These are phyloP conservation scores for Westerdykella ornata DNA, from an alignment of 2,329 filamentous ascomycete genomes.

Conservation along the genomic window DNA sequence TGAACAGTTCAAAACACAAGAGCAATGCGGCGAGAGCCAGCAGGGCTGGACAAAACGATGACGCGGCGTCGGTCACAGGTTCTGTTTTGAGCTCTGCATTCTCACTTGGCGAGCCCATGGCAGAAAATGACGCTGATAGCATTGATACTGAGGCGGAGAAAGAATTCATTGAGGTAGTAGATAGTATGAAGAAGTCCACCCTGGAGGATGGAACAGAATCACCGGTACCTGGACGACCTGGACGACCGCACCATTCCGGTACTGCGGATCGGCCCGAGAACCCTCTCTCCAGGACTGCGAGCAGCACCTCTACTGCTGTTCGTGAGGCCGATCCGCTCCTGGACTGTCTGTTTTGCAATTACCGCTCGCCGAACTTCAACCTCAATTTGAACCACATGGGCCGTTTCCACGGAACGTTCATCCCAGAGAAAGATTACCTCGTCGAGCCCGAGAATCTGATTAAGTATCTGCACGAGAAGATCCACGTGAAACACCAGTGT, in stretches of 20 bases:
- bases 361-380: conserved; percentile 65
- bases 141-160: conserved; percentile 64
- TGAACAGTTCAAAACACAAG: conserved; percentile 86
- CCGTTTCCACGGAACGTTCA: conserved; percentile 88
- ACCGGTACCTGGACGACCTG: conserved; percentile 36
- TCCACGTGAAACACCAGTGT: conserved; percentile 75
- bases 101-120: conserved; percentile 74
- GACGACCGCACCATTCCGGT: conserved; percentile 37
- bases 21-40: conserved; percentile 51
- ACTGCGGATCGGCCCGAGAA: conserved; percentile 31
- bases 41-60: conserved; percentile 42
- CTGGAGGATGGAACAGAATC: conserved; percentile 46
- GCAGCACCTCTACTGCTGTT: conserved; percentile 10
- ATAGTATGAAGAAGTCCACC: conserved; percentile 64
- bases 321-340: conserved; percentile 36
- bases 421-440: conserved; percentile 81
- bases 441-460: conserved; percentile 77
- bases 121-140: conserved; percentile 43
- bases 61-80: conserved; percentile 55
- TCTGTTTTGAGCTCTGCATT: conserved; percentile 89
- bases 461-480: conserved; percentile 68
- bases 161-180: conserved; percentile 70
- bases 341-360: conserved; percentile 87
- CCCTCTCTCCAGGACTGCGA: conserved; percentile 31
- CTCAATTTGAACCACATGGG: conserved; percentile 85